Base-by-base conservation (phyloP, 2,329 filamentous ascomycete genomes). In the Beauveria sp. region DNA sequence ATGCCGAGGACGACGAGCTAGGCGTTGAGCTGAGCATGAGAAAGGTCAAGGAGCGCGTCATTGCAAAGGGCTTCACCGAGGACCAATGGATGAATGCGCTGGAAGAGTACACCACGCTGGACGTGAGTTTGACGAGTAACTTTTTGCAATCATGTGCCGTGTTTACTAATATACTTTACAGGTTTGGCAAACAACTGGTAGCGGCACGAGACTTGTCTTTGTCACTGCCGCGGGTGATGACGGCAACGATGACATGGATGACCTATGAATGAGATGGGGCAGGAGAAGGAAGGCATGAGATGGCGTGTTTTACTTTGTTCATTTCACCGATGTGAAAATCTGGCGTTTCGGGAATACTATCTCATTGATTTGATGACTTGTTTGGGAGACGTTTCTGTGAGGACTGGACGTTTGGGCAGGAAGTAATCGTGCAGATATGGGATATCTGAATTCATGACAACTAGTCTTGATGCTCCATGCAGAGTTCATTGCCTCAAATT, bases 31-130 rank as follows among this genome's bases (percentile, higher is more conserved):
- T 99, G 68, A 95, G 88, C 74, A 83, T 99, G 79, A 85, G 89
- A 67, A 89, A 91, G 75, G 91, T 99, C 63, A 86, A 93, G 73
- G 93, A 97, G 75, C 80, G 95, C 66, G 92, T 99, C 34, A 82
- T 98, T 69, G 95, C 93, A 58, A 97, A 96, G 82, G 95, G 95
- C 3, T 99, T 97, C 75, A 99, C 93, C 0, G 88, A 92, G 66
- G 91, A 98, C 74, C 93, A 99, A 75, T 92, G 96, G 78, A 82
- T 90, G 70, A 84, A 84, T 67, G 88, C 93, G 22, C 81, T 99
- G 71, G 88, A 96, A 65, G 93, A 96, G 78, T 98, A 99, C 75
- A 87, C 90, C 3, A 80, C 84, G 66, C 78, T 96, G 64, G 90
- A 96, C 79, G 95, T 98, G 80, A 91, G 93, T 88, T 66, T 70